These are phyloP conservation scores for Ceratobasidium sp. DNA, from an alignment of 1,284 basidiomycete species.

Conservation along the genomic window DNA sequence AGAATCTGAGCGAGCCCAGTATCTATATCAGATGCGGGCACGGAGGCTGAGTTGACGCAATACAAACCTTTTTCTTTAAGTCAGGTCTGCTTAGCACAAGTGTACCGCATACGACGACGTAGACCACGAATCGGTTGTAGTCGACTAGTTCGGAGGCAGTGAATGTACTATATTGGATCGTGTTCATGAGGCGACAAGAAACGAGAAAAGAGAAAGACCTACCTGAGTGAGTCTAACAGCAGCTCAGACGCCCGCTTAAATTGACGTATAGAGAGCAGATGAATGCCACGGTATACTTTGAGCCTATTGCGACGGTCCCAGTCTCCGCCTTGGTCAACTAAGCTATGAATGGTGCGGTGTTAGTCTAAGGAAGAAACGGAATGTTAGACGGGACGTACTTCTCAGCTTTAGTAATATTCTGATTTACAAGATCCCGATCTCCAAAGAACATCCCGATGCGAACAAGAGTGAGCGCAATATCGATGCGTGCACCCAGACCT, in stretches of 20 bases:
- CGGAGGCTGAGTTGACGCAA: neutral
- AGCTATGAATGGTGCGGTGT: slow-evolving; percentile 61
- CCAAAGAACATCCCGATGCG: slow-evolving; percentile 94
- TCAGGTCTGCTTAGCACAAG: slow-evolving; percentile 87
- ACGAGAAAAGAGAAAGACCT: too few relatives aligned
- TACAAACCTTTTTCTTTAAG: slow-evolving; percentile 89
- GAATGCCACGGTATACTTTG: slow-evolving; percentile 94
- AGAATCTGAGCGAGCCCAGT: too few relatives aligned
- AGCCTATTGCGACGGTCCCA: slow-evolving; percentile 98
- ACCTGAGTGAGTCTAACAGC: slow-evolving; percentile 83
- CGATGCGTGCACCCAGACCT: slow-evolving; percentile 93
- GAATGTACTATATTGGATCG: slow-evolving; percentile 75
- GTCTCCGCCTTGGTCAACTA: slow-evolving; percentile 96
- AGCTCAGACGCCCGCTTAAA: slow-evolving; percentile 78
- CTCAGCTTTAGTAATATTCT: slow-evolving; percentile 85
- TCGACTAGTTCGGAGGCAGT: slow-evolving; percentile 91
- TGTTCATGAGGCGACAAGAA: too few relatives aligned
- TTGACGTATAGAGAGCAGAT: slow-evolving; percentile 88
- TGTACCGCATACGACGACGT: slow-evolving; percentile 86
- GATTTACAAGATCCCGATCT: slow-evolving; percentile 81
- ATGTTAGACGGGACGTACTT: slow-evolving; percentile 67
- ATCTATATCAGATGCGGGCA: too few relatives aligned
- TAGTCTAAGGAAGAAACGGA: slow-evolving; percentile 6
- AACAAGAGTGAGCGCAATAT: slow-evolving; percentile 90
- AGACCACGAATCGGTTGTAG: slow-evolving; percentile 92